Conservation (phyloP, 305 asterid genomes). For the Galium porrigens region DNA sequence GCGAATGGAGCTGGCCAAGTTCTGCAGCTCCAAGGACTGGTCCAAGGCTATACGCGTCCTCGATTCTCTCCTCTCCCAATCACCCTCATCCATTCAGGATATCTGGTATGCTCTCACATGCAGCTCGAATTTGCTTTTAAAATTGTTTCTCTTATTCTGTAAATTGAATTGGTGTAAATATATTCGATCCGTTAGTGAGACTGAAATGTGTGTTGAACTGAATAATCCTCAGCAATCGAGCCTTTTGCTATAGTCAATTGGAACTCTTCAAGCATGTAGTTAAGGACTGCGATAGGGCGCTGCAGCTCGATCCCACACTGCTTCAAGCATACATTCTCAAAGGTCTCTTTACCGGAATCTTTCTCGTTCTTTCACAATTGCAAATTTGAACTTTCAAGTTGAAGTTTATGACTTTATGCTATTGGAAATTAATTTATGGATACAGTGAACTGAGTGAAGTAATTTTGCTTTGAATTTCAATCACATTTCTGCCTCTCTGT, state of each 20-base stretch:
- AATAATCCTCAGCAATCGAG: slow-evolving; percentile 60
- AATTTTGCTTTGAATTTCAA: not conserved
- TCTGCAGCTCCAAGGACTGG: slow-evolving; percentile 84
- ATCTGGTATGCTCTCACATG: slow-evolving; percentile 38
- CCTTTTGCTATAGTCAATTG: slow-evolving; percentile 92
- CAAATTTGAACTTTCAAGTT: not conserved
- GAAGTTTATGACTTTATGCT: not conserved
- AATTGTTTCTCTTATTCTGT: not conserved
- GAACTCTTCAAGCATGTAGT: slow-evolving; percentile 89
- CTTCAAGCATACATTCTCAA: slow-evolving; percentile 75
- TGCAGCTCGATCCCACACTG: slow-evolving; percentile 72
- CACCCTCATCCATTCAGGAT: slow-evolving; percentile 56
- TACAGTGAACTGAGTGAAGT: too few relatives aligned
- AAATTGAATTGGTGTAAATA: slow-evolving; percentile 9
- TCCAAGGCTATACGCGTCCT: slow-evolving; percentile 91
- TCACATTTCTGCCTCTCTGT: not conserved
- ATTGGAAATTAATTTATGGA: not conserved
- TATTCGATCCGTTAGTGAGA: slow-evolving; percentile 23
- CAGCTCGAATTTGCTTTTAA: not conserved
- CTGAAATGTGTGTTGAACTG: slow-evolving; percentile 11
- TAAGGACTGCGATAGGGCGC: slow-evolving; percentile 83
- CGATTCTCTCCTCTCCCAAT: slow-evolving; percentile 58
- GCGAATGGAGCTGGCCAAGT: slow-evolving; percentile 73
- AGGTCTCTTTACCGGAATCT: slow-evolving; percentile 28
- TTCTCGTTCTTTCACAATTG: not conserved